These are phyloP conservation scores for Verticillium isaacii DNA, from an alignment of 2,329 filamentous ascomycete species.

Conservation along the genomic window DNA sequence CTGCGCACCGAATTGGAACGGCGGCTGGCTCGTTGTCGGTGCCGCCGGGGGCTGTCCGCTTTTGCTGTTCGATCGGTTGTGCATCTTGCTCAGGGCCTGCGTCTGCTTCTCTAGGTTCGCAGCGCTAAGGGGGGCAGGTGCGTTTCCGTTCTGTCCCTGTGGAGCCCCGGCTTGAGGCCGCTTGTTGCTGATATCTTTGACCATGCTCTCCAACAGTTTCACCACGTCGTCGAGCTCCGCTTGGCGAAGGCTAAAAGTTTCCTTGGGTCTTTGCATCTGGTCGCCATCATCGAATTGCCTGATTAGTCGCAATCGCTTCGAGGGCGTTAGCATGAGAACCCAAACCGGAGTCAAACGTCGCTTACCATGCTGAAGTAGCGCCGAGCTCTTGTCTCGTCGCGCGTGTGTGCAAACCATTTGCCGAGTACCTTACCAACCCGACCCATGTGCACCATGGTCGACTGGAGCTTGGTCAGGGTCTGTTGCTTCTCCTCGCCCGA, in stretches of 20 bases:
- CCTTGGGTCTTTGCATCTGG: conserved; percentile 37
- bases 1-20: conserved; percentile 48
- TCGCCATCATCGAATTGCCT: conserved; percentile 50
- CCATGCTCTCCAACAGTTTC: conserved; percentile 46
- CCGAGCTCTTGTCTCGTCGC: conserved; percentile 44
- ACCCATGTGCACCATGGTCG: conserved; percentile 34
- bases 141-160: conserved; percentile 4
- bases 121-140: conserved; percentile 32
- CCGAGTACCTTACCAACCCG: conserved; percentile 39
- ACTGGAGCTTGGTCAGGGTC: conserved; percentile 36
- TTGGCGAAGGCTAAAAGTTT: conserved; percentile 45
- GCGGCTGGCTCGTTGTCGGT: conserved; percentile 52
- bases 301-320: conserved; percentile 46
- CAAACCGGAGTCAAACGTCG: conserved; percentile 7
- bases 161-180: conserved; percentile 16
- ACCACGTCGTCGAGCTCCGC: conserved; percentile 46
- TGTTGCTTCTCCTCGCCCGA: conserved; percentile 37
- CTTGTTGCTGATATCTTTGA: conserved; percentile 36
- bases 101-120: conserved; percentile 49
- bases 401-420: conserved; percentile 43
- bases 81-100: conserved; percentile 41
- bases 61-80: conserved; percentile 40
- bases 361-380: conserved; percentile 51
- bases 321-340: conserved; percentile 23
- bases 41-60: conserved; percentile 47